Evolutionary conservation across 2,329 filamentous ascomycete genomes (phyloP), one percentile per base, ranked within the genome.

Genomic region (Phaeosphaeria sp.): DNA sequence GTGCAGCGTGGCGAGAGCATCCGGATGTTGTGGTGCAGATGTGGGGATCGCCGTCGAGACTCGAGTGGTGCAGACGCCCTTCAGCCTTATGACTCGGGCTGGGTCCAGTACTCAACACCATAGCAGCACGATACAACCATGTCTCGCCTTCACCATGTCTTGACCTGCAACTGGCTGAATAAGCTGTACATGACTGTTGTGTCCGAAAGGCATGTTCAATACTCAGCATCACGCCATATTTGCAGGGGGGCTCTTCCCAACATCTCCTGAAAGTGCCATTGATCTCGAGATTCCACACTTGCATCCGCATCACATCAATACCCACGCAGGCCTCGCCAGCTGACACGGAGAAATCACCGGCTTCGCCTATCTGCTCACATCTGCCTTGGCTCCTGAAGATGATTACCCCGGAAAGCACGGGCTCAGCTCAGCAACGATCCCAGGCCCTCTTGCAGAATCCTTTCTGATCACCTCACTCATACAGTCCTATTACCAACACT

Each of bases 31-130:
- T 22, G 18, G 42, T 44, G 47, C 47, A 59, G 52, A 60, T 57
- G 57, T 62, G 58, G 56, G 41, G 56, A 64, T 65, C 62, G 53
- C 52, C 54, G 61, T 64, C 65, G 64, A 65, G 61, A 67, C 60
- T 68, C 60, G 63, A 65, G 59, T 27, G 62, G 49, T 58, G 56
- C 58, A 58, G 58, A 44, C 44, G 51, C 52, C 58, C 55, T 63
- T 71, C 72, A 75, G 72, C 72, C 72, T 72, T 75, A 72, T 62
- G 66, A 64, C 56, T 65, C 64, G 68, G 63, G 60, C 63, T 56
- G 25, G 25, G 25, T 72, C 64, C 64, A 67, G 63, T 61, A 62
- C 55, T 48, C 57, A 59, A 58, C 55, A 54, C 54, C 58, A 66
- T 55, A 55, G 23, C 30, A 15, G 30, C 30, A 36, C 30, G 30